phyloP scores from a whole-genome alignment of 352 stramenopile species.

The Pythium apleroticum region DNA sequence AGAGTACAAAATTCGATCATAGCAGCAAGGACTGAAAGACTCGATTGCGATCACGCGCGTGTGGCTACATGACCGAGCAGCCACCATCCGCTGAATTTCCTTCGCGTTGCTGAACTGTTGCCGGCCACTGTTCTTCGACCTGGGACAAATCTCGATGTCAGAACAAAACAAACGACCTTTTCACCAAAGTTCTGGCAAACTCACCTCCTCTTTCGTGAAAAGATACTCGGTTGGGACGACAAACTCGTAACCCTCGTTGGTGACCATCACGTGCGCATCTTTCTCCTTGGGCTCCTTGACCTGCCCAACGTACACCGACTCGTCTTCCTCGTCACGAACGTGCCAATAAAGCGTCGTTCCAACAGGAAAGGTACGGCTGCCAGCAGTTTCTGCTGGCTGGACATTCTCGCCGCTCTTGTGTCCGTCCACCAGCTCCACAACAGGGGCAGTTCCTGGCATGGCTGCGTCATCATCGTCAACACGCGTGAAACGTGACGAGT shows the following conservation, averaged over 20 bases:
- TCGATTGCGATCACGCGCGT: no score
- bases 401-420: background rate
- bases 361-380: constrained; percentile 13
- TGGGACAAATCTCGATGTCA: background rate
- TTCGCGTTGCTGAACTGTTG: background rate
- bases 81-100: background rate
- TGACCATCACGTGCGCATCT: constrained; percentile 21
- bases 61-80: background rate
- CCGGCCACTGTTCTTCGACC: background rate
- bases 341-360: constrained; percentile 19
- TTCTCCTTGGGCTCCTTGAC: constrained; percentile 15
- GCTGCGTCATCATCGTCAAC: constrained; percentile 37
- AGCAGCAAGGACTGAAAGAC: background rate
- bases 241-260: constrained; percentile 13
- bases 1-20: background rate
- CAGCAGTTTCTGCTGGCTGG: background rate
- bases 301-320: constrained; percentile 10
- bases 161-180: no score
- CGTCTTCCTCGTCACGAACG: constrained; percentile 15
- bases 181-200: no score
- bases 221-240: constrained; percentile 15
- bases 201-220: constrained; percentile 23
- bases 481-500: constrained; percentile 46
- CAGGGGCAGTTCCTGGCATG: constrained; percentile 10
- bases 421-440: constrained; percentile 11